Base-by-base conservation (phyloP, 2,329 filamentous ascomycete genomes). In the Zymoseptoria pseudotritici region DNA sequence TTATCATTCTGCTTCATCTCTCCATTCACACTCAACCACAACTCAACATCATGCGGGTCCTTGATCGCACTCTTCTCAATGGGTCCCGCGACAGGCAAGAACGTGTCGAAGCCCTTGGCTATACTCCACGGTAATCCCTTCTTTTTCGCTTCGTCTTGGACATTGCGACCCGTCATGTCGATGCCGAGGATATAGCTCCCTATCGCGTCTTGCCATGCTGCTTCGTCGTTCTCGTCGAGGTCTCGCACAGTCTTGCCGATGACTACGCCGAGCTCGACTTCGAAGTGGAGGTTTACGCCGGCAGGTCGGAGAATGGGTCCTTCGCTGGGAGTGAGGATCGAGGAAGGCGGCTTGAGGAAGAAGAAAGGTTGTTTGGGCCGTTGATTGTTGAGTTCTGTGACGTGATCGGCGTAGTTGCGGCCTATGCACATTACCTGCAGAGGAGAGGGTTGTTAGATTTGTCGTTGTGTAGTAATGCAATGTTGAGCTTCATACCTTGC, bases 91-190 rank as follows among this genome's bases (percentile, higher is more conserved):
- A 99, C 83, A 60, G 94, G 94, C 56, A 96, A 82, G 80, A 99
- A 99, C 2, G 94, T 97, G 75, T 99, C 94, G 74, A 97, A 99
- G 53, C 94, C 94, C 80, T 99, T 99, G 67, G 90, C 88, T 66
- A 97, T 97, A 70, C 87, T 86, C 94, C 94, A 99, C 7, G 94
- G 94, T 17, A 97, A 86, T 42, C 94, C 91, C 81, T 94, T 96
- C 78, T 89, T 91, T 84, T 97, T 99, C 66, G 93, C 93, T 79
- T 97, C 91, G 69, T 96, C 90, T 78, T 99, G 94, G 6, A 90
- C 85, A 76, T 97, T 97, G 66, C 94, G 89, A 0, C 89, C 94
- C 9, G 94, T 99, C 90, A 99, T 95, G 77, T 99, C 94, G 70
- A 99, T 97, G 68, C 89, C 86, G 53, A 97, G 82, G 66, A 93